phyloP scores from a whole-genome alignment of 176 grass and related monocot genomes.

The Lolium multiflorum region DNA sequence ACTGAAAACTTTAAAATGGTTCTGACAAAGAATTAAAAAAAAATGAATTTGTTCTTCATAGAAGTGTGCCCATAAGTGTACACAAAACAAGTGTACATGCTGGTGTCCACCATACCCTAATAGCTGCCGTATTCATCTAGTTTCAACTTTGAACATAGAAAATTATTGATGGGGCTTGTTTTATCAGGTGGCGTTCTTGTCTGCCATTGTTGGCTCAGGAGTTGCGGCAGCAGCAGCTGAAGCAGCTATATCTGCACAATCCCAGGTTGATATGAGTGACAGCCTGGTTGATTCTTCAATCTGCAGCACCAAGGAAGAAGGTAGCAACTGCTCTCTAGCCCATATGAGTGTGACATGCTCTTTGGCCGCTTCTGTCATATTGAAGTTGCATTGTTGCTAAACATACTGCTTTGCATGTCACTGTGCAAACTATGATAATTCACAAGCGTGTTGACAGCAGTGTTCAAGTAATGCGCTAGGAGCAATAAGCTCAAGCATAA shows the following conservation, averaged over 20 bases:
- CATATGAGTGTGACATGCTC: slow-evolving; percentile 5
- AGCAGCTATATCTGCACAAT: slow-evolving; percentile 78
- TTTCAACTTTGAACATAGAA: neutral
- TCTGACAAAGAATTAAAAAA: neutral
- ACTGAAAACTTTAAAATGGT: neutral
- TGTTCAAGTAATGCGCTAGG: slow-evolving; percentile 4
- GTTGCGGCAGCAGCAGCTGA: slow-evolving; percentile 70
- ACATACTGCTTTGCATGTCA: slow-evolving; percentile 28
- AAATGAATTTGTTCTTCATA: slow-evolving; percentile 9
- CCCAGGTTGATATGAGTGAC: slow-evolving; percentile 53
- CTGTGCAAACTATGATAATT: neutral
- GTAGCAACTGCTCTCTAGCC: slow-evolving; percentile 44
- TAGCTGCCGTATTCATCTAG: neutral
- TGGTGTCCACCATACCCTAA: slow-evolving; percentile 9
- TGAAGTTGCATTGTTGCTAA: slow-evolving; percentile 18
- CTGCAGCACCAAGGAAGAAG: slow-evolving; percentile 58
- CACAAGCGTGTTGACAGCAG: neutral
- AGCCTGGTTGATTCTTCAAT: slow-evolving; percentile 44
- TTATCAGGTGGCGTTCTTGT: slow-evolving; percentile 90
- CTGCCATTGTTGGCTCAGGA: slow-evolving; percentile 79
- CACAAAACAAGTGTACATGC: slow-evolving; percentile 21
- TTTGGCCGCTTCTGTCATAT: slow-evolving; percentile 28
- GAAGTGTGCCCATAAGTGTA: slow-evolving; percentile 26
- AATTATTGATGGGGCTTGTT: slow-evolving; percentile 32
- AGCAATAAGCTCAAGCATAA: slow-evolving; percentile 3